Base-by-base conservation (phyloP, 2,329 filamentous ascomycete species). In the Penicillium sp. region DNA sequence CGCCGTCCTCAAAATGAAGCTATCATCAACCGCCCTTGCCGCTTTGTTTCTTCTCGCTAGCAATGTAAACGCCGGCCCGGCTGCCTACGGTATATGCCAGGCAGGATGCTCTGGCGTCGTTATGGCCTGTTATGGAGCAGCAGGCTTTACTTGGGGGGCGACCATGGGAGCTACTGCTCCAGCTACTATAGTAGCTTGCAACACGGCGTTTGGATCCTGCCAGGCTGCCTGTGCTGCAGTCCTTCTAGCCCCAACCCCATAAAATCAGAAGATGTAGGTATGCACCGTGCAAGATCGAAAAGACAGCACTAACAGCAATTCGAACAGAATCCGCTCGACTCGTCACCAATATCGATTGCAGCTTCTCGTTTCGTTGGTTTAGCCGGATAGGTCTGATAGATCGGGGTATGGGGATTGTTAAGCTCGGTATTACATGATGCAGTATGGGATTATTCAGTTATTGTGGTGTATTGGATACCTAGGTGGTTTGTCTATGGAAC, bases 101-200 rank as follows among this genome's bases (percentile, higher is more conserved):
- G 71, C 73, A 0, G 78, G 79, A 4, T 81, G 79, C 33, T 64
- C 77, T 0, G 59, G 59, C 0, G 63, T 81, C 0, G 78, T 78
- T 0, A 74, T 72, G 62, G 75, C 77, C 0, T 81, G 78, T 59
- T 81, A 81, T 50, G 28, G 64, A 1, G 78, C 73, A 5, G 77
- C 71, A 0, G 78, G 79, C 0, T 68, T 64, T 46, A 73, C 72
- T 1, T 81, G 69, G 67, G 76, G 77, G 0, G 72, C 72, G 0
- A 76, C 70, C 0, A 3, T 68, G 0, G 74, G 68, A 3, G 66
- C 68, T 0, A 64, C 68, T 1, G 75, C 77, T 2, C 74, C 77
- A 0, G 69, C 75, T 0, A 62, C 71, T 0, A 67, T 81, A 6
- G 1, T 78, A 1, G 73, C 65, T 0, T 83, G 79, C 58, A 81